Percentiles rank a stretch among this genome's conserved stretches.
Conservation (phyloP, 306 rosid species). For the Styphnolobium japonicum region DNA sequence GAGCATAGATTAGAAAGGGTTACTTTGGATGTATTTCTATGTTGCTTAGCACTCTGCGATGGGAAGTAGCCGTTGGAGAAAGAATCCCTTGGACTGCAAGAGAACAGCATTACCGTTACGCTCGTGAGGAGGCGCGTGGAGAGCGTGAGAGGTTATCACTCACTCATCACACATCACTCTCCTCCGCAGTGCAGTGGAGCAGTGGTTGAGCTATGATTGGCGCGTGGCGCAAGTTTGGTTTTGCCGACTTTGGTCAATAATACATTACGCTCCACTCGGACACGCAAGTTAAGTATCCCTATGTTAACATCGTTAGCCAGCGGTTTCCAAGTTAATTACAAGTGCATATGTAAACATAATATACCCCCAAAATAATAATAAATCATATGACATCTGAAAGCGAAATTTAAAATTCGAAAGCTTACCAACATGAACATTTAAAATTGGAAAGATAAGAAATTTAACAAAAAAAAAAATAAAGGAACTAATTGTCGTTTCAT, state of each 20-base stretch:
- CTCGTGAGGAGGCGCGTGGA: constrained; percentile 14
- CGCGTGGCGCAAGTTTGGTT: background rate
- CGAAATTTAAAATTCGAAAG: background rate
- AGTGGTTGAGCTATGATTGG: background rate
- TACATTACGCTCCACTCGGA: background rate
- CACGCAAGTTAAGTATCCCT: background rate
- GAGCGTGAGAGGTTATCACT: background rate
- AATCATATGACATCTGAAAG: background rate
- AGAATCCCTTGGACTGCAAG: constrained; percentile 21
- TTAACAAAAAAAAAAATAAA: background rate
- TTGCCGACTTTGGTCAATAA: background rate
- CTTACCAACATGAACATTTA: background rate
- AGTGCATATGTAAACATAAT: background rate
- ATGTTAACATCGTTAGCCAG: background rate
- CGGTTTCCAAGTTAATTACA: background rate
- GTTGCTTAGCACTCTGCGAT: background rate
- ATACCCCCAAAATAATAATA: background rate
- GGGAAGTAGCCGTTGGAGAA: constrained; percentile 40
- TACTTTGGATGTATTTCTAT: constrained; percentile 8
- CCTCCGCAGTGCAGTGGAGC: background rate
- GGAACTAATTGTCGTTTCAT: background rate
- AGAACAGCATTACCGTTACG: background rate
- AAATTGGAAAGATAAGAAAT: no score
- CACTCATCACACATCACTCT: background rate
- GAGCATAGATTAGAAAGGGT: background rate